Evolutionary conservation across 164 flowering plant genomes (phyloP).

Genomic region (Cinnamomum chago): DNA sequence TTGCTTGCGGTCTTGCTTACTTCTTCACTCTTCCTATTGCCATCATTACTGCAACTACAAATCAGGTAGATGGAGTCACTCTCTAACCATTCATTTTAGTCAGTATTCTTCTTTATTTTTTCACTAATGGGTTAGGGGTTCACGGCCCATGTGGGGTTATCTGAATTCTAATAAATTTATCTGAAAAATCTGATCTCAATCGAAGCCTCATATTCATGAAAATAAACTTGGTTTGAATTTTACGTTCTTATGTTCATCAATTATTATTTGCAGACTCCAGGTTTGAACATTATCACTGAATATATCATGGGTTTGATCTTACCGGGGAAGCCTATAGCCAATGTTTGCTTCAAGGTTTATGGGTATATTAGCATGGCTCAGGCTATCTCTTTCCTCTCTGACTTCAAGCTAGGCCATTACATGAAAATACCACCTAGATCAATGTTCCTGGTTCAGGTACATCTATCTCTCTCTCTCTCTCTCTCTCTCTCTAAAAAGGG

Average conservation of each 20-base stretch:
- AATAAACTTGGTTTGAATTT: neutral
- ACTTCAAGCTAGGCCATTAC: constrained; percentile 84
- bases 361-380: constrained; percentile 78
- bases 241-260: neutral
- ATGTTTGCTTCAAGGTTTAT: constrained; percentile 73
- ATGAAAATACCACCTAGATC: constrained; percentile 83
- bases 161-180: too few species aligned
- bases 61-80: constrained; percentile 40
- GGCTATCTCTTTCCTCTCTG: constrained; percentile 64
- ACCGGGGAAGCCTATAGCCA: constrained; percentile 70
- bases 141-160: too few species aligned
- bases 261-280: constrained; percentile 48
- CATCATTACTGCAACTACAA: constrained; percentile 85
- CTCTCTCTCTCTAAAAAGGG: too few species aligned
- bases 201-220: too few species aligned
- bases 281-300: constrained; percentile 65
- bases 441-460: constrained; percentile 75
- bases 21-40: constrained; percentile 72
- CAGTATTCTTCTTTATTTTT: neutral
- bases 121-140: too few species aligned
- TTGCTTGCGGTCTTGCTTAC: constrained; percentile 56
- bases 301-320: constrained; percentile 55
- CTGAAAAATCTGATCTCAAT: too few species aligned
- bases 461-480: neutral
- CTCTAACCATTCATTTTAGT: neutral